Evolutionary conservation across 78 protist genomes (phyloP).

Genomic region (Goniomonas avonlea): DNA sequence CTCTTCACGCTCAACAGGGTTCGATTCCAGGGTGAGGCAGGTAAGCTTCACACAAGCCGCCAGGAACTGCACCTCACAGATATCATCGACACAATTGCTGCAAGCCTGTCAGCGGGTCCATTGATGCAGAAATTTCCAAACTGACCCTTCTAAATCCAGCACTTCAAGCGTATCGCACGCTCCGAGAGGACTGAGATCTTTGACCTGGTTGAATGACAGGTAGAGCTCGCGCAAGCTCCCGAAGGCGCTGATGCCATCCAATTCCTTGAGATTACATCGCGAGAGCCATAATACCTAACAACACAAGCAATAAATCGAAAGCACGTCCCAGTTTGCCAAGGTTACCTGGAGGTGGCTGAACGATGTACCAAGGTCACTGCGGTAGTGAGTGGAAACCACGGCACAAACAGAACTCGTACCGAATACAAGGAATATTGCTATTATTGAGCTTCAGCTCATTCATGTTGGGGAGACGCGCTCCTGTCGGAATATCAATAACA

Average conservation of each 20-base stretch:
- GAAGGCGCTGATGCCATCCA: slow-evolving; percentile 15
- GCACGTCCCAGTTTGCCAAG: too few species aligned
- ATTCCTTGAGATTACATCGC: neutral
- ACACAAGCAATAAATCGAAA: too few species aligned
- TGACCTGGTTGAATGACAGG: slow-evolving; percentile 2
- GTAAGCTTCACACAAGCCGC: neutral
- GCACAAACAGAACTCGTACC: too few species aligned
- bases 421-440: too few species aligned
- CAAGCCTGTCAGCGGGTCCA: neutral
- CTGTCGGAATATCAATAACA: neutral
- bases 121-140: too few species aligned
- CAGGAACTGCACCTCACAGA: neutral
- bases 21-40: neutral
- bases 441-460: slow-evolving; percentile 15
- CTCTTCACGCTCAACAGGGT: neutral
- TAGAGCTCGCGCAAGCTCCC: neutral
- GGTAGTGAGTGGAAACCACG: too few species aligned
- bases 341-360: too few species aligned
- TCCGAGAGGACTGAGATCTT: neutral
- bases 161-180: neutral
- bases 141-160: neutral
- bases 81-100: neutral
- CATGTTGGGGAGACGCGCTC: neutral
- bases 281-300: too few species aligned
- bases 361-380: too few species aligned